Conservation (phyloP, 1,139 yeast species). For the Magnusiomyces fungicola region DNA sequence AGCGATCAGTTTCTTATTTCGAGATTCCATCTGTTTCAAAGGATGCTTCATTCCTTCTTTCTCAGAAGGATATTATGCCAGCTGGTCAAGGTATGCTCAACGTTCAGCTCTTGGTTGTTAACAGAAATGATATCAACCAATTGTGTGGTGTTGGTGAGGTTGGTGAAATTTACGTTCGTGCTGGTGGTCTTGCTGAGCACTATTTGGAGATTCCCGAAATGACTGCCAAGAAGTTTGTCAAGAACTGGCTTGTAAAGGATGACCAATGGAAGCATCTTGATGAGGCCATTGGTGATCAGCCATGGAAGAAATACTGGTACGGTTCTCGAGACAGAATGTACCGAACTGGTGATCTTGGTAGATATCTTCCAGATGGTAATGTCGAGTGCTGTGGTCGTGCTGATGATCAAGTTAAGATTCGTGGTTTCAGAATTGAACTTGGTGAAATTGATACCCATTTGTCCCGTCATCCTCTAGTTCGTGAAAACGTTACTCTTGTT, state of each 20-base stretch:
- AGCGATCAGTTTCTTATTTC: slow-evolving; percentile 91
- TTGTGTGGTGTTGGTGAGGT: slow-evolving; percentile 98
- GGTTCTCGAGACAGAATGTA: slow-evolving; percentile 95
- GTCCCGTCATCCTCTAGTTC: slow-evolving; percentile 82
- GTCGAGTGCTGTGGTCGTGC: slow-evolving; percentile 99
- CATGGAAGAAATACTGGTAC: slow-evolving; percentile 77
- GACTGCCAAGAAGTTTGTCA: slow-evolving; percentile 78
- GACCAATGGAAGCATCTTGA: slow-evolving; percentile 55
- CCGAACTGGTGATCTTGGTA: slow-evolving; percentile 95
- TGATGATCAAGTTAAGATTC: slow-evolving; percentile 95
- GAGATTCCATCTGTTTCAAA: slow-evolving; percentile 68
- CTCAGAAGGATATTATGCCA: slow-evolving; percentile 93
- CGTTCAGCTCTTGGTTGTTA: slow-evolving; percentile 89
- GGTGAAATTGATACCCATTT: slow-evolving; percentile 98
- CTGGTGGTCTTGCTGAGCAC: slow-evolving; percentile 96
- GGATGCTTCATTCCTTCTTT: slow-evolving; percentile 68
- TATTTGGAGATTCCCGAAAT: slow-evolving; percentile 86
- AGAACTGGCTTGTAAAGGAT: slow-evolving; percentile 76
- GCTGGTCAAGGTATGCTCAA: slow-evolving; percentile 97
- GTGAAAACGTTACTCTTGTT: slow-evolving; percentile 91
- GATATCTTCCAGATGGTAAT: slow-evolving; percentile 94
- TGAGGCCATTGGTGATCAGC: slow-evolving; percentile 38
- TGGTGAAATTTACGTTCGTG: slow-evolving; percentile 96
- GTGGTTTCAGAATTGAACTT: slow-evolving; percentile 96
- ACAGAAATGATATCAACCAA: slow-evolving; percentile 77